A percentile compares a stretch with the other conserved stretches of the same genome.
Conservation (phyloP, 2,329 filamentous ascomycete species). For the Sporothrix euskadiensis region DNA sequence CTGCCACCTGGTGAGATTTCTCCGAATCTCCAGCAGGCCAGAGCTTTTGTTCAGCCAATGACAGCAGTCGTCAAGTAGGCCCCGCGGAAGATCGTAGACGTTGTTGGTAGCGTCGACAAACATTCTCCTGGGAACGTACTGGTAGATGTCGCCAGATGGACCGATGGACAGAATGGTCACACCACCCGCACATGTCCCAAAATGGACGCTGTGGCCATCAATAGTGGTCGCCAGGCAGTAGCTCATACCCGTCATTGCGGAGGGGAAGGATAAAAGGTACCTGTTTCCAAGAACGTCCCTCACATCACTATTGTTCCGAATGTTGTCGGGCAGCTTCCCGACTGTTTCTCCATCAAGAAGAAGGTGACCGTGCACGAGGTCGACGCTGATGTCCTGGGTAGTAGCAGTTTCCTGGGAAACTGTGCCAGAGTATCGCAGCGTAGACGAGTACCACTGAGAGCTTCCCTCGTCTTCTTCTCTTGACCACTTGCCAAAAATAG, state of each 20-base stretch:
- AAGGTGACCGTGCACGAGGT: slow-evolving; percentile 41
- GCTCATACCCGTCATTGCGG: slow-evolving; percentile 53
- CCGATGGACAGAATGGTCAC: slow-evolving; percentile 44
- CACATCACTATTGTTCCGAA: slow-evolving; percentile 47
- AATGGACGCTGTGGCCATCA: slow-evolving; percentile 51
- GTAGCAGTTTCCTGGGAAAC: background rate
- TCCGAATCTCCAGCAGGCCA: slow-evolving; percentile 50
- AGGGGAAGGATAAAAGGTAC: slow-evolving; percentile 55
- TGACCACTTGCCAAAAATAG: background rate
- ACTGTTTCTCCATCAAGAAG: slow-evolving; percentile 43
- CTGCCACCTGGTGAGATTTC: slow-evolving; percentile 38
- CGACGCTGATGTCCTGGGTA: slow-evolving; percentile 39
- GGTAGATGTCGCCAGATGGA: background rate
- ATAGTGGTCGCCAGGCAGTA: slow-evolving; percentile 44
- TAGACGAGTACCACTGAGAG: slow-evolving; percentile 23
- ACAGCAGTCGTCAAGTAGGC: slow-evolving; percentile 53
- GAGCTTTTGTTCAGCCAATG: slow-evolving; percentile 60
- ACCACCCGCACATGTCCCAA: slow-evolving; percentile 49
- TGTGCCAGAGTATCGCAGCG: background rate
- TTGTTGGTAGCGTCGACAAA: slow-evolving; percentile 32
- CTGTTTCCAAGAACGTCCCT: slow-evolving; percentile 56
- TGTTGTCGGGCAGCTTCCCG: slow-evolving; percentile 53
- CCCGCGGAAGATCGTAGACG: slow-evolving; percentile 54
- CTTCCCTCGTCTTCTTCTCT: background rate
- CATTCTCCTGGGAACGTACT: slow-evolving; percentile 27